Conservation (phyloP, 805 yeast species). For the Debaryomyces maramus region DNA sequence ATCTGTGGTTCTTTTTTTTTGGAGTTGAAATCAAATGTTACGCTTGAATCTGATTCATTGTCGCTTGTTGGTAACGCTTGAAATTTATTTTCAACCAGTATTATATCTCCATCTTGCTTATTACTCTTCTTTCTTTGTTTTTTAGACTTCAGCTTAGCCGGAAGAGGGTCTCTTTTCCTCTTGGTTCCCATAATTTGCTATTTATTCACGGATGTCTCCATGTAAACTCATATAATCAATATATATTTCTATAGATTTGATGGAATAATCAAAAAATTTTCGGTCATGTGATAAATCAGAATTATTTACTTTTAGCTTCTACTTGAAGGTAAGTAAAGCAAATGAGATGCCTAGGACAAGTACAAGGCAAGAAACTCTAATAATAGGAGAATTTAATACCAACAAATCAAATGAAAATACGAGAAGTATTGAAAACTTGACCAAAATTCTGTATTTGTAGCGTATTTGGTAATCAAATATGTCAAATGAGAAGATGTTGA, state of each 20-base stretch:
- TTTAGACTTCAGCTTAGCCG: conserved; percentile 18
- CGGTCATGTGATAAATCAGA: conserved; percentile 7
- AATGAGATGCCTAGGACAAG: neutral
- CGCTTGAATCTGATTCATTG: conserved; percentile 24
- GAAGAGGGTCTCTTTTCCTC: conserved; percentile 23
- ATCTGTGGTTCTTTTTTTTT: conserved; percentile 21
- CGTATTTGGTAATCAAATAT: neutral
- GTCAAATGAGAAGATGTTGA: neutral
- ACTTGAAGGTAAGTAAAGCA: neutral
- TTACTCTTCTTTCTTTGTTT: conserved; percentile 23
- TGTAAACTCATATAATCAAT: neutral
- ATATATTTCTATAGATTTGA: neutral
- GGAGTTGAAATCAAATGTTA: conserved; percentile 20
- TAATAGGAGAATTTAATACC: neutral
- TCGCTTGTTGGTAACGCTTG: conserved; percentile 20
- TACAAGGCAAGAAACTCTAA: neutral
- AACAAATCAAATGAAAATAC: neutral
- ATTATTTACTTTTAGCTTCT: no score
- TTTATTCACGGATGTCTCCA: neutral
- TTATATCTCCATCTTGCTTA: conserved; percentile 8
- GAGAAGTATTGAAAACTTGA: neutral
- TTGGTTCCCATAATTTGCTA: conserved; percentile 16
- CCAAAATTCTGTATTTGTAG: neutral
- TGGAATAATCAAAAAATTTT: conserved; percentile 5
- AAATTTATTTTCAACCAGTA: conserved; percentile 20